Percentiles rank a stretch among this genome's conserved stretches.
Conservation (phyloP, 495 filamentous ascomycete species). For the Astrothelium macrocarpum region DNA sequence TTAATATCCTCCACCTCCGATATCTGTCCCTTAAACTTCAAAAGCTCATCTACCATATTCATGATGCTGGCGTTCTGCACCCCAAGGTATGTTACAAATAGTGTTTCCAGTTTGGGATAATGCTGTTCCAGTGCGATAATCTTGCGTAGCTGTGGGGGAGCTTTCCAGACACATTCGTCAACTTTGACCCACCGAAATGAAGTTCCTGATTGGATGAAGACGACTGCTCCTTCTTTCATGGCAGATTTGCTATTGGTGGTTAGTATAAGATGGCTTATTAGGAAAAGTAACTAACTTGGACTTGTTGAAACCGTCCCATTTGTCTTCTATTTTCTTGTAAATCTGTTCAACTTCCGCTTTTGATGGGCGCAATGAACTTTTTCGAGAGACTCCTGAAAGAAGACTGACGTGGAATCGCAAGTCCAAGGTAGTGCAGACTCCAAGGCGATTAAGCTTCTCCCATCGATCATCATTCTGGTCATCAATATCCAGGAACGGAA, state of each 20-base stretch:
- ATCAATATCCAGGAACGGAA: constrained; percentile 2
- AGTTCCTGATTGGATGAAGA: background rate
- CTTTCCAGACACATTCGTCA: constrained; percentile 6
- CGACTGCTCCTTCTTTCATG: background rate
- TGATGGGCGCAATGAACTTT: background rate
- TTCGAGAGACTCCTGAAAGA: background rate
- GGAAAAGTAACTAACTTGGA: background rate
- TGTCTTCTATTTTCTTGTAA: background rate
- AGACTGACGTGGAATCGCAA: background rate
- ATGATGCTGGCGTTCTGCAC: constrained; percentile 1
- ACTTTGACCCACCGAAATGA: background rate
- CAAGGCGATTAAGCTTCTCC: constrained; percentile 4
- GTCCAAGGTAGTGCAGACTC: background rate
- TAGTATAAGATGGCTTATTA: background rate
- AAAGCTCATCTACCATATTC: constrained; percentile 5
- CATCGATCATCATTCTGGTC: background rate
- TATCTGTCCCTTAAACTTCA: background rate
- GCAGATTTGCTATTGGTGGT: background rate
- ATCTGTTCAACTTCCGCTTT: background rate
- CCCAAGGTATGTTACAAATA: background rate
- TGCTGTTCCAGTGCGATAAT: background rate
- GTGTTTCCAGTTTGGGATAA: background rate
- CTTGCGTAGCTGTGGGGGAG: background rate
- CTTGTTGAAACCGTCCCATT: too few species aligned
- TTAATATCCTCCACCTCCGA: background rate